These are phyloP conservation scores for Drosera capensis DNA, from an alignment of 148 eudicot genomes.

Conservation along the genomic window DNA sequence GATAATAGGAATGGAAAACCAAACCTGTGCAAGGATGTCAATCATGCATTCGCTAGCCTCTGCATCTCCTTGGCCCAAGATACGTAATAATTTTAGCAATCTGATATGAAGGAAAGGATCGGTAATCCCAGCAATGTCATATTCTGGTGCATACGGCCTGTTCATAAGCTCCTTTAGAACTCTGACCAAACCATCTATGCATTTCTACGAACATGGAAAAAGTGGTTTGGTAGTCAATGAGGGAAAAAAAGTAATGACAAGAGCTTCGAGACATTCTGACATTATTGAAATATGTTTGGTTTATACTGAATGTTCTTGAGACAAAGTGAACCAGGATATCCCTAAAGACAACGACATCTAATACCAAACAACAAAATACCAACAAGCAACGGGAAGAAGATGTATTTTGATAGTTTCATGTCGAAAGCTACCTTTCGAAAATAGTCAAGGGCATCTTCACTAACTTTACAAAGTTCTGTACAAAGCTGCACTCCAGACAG, in stretches of 20 bases:
- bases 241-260: conserved; percentile 2
- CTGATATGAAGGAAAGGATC: conserved; percentile 96
- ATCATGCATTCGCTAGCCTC: conserved; percentile 96
- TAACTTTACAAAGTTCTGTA: conserved; percentile 66
- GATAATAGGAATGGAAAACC: background rate
- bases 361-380: too few relatives aligned
- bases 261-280: too few relatives aligned
- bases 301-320: too few relatives aligned
- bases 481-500: conserved; percentile 87
- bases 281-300: too few relatives aligned
- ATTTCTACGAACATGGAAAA: conserved; percentile 42
- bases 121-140: conserved; percentile 79
- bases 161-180: conserved; percentile 75
- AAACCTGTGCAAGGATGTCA: conserved; percentile 97
- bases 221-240: conserved; percentile 1
- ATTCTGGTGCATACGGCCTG: conserved; percentile 96
- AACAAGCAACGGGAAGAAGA: too few relatives aligned
- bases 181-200: conserved; percentile 78
- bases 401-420: background rate
- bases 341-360: too few relatives aligned
- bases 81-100: conserved; percentile 62
- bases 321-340: too few relatives aligned
- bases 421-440: conserved; percentile 66
- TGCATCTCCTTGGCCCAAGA: conserved; percentile 88
- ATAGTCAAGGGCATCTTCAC: conserved; percentile 85